Evolutionary conservation across 2,329 filamentous ascomycete species (phyloP).

Genomic region (Myriangium duriaei): DNA sequence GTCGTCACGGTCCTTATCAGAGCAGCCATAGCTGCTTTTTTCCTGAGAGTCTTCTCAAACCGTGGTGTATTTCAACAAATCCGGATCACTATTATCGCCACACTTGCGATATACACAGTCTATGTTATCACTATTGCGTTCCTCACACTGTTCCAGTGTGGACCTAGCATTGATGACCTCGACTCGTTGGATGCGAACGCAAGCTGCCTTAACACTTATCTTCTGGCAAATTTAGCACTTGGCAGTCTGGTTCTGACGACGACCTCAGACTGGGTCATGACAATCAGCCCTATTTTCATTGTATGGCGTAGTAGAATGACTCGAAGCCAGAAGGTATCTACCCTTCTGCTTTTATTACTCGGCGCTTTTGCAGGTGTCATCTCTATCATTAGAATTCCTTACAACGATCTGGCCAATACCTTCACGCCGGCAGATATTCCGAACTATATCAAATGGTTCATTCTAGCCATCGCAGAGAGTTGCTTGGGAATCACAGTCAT

Average conservation of each 20-base stretch:
- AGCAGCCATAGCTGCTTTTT: conserved; percentile 2
- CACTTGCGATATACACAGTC: neutral
- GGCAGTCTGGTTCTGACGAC: neutral
- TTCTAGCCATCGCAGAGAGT: conserved; percentile 6
- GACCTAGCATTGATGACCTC: neutral
- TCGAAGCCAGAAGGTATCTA: neutral
- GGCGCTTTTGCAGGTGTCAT: conserved; percentile 1
- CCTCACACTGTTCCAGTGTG: neutral
- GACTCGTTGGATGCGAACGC: neutral
- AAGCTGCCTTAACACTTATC: neutral
- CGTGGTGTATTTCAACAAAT: neutral
- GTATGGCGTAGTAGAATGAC: neutral
- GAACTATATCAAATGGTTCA: too few species aligned
- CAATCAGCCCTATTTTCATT: neutral
- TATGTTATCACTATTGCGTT: neutral
- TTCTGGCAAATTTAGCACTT: neutral
- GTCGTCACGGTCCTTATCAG: neutral
- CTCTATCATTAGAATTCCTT: neutral
- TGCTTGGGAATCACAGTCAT: conserved; percentile 7
- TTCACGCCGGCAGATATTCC: too few species aligned
- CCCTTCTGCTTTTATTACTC: neutral
- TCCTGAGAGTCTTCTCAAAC: neutral
- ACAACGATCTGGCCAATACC: neutral
- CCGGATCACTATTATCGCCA: conserved; percentile 2
- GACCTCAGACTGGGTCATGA: neutral